Evolutionary conservation across 768 basidiomycete genomes (phyloP).

Genomic region (Termitomyces sp.): DNA sequence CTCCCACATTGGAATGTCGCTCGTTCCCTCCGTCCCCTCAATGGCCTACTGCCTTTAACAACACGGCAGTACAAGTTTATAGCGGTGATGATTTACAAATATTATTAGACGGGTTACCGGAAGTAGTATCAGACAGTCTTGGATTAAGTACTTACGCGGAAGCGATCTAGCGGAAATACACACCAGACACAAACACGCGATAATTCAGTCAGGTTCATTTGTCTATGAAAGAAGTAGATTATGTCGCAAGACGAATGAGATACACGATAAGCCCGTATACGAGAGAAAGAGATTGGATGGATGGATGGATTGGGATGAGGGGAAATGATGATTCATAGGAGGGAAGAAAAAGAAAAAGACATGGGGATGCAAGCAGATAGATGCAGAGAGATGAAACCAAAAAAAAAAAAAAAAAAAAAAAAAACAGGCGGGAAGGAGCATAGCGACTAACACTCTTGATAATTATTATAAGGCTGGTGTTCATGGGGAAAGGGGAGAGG

Average conservation of each 20-base stretch:
- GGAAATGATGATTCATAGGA: slow-evolving; percentile 4
- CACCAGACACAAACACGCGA: background rate
- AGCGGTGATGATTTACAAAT: background rate
- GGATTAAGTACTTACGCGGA: background rate
- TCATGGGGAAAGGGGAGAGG: slow-evolving; percentile 63
- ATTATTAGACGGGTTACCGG: slow-evolving; percentile 3
- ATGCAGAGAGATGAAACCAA: too few relatives aligned
- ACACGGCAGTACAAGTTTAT: slow-evolving; percentile 52
- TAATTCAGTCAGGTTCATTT: background rate
- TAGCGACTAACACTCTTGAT: slow-evolving; percentile 58
- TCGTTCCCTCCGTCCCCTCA: slow-evolving; percentile 42
- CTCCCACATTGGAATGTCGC: slow-evolving; percentile 38
- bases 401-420: slow-evolving; percentile 22
- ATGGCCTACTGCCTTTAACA: slow-evolving; percentile 65
- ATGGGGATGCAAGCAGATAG: slow-evolving; percentile 14
- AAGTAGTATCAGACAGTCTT: background rate
- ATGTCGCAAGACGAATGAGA: slow-evolving; percentile 3
- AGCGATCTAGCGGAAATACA: slow-evolving; percentile 3
- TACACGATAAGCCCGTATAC: slow-evolving; percentile 7
- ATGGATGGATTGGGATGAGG: background rate
- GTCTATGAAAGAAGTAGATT: slow-evolving; percentile 7
- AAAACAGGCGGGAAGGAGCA: slow-evolving; percentile 21
- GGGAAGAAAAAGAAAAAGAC: slow-evolving; percentile 9
- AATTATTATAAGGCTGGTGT: slow-evolving; percentile 46
- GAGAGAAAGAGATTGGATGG: slow-evolving; percentile 4